A percentile compares a stretch with the other conserved stretches of the same genome.
Conservation (phyloP, 2,329 filamentous ascomycete genomes). For the Trichophaea hybrida region DNA sequence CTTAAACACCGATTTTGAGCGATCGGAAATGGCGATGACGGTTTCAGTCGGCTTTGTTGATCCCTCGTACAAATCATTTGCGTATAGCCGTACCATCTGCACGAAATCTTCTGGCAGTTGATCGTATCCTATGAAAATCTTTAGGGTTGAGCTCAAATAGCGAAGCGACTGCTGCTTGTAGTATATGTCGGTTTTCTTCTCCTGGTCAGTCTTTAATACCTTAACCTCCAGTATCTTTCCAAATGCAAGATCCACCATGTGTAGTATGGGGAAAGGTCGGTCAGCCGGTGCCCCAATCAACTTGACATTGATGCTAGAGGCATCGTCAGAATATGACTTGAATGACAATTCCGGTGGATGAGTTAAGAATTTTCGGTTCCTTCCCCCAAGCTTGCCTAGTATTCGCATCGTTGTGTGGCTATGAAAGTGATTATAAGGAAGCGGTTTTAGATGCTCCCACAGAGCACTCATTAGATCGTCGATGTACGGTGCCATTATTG, state of each 20-base stretch:
- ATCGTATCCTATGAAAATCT: slow-evolving; percentile 78
- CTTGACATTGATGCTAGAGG: slow-evolving; percentile 72
- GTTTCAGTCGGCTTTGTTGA: slow-evolving; percentile 57
- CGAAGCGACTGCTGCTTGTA: slow-evolving; percentile 91
- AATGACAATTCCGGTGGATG: slow-evolving; percentile 73
- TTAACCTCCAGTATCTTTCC: slow-evolving; percentile 73
- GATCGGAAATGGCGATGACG: slow-evolving; percentile 58
- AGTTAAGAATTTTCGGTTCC: slow-evolving; percentile 90
- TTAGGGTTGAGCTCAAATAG: slow-evolving; percentile 75
- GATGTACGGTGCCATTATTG: slow-evolving; percentile 97
- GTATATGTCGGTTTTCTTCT: slow-evolving; percentile 56
- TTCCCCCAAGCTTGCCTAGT: slow-evolving; percentile 83
- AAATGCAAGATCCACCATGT: slow-evolving; percentile 80
- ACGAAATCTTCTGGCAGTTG: slow-evolving; percentile 79
- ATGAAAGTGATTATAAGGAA: slow-evolving; percentile 93
- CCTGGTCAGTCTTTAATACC: slow-evolving; percentile 34
- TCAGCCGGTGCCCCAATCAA: slow-evolving; percentile 83
- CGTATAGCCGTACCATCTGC: slow-evolving; percentile 70
- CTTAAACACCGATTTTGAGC: slow-evolving; percentile 71
- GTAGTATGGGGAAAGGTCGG: slow-evolving; percentile 68
- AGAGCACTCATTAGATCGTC: slow-evolving; percentile 96
- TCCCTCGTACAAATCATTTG: slow-evolving; percentile 63
- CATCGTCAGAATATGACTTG: slow-evolving; percentile 74
- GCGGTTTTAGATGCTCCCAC: slow-evolving; percentile 86
- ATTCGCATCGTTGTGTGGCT: slow-evolving; percentile 97